Conservation (phyloP, 768 basidiomycete genomes). For the Suillus alpinus region DNA sequence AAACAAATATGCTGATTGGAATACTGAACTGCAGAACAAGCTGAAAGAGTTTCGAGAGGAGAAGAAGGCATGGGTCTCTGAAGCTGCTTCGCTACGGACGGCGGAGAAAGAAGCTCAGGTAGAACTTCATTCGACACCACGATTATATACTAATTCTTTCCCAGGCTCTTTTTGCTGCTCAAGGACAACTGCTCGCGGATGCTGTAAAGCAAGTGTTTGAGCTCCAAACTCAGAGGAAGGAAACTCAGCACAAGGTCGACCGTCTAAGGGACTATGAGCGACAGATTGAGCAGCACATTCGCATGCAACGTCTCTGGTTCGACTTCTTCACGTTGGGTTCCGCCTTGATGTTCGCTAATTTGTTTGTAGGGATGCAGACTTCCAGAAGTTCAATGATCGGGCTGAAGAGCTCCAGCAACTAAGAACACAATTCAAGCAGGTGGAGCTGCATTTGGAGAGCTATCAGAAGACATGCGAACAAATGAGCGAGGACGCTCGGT, state of each 20-base stretch:
- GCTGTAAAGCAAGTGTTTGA: conserved; percentile 68
- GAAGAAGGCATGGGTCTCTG: conserved; percentile 71
- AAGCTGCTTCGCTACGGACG: conserved; percentile 64
- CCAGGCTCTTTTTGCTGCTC: conserved; percentile 66
- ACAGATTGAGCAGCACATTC: conserved; percentile 80
- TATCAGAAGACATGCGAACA: conserved; percentile 50
- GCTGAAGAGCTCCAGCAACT: conserved; percentile 56
- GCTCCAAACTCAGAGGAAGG: conserved; percentile 72
- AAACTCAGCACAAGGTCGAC: conserved; percentile 78
- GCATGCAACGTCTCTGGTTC: conserved; percentile 77
- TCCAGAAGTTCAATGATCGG: conserved; percentile 64
- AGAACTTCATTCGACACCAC: background rate
- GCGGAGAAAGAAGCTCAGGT: conserved; percentile 73
- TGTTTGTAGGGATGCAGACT: conserved; percentile 65
- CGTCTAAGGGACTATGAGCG: conserved; percentile 80
- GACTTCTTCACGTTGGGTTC: conserved; percentile 3
- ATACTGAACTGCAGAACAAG: conserved; percentile 74
- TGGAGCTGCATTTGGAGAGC: conserved; percentile 62
- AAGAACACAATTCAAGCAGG: conserved; percentile 58
- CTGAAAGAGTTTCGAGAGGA: conserved; percentile 74
- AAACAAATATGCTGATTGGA: conserved; percentile 82
- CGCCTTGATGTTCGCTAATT: conserved; percentile 9
- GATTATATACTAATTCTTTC: conserved; percentile 2
- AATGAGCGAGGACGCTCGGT: conserved; percentile 63
- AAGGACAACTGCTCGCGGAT: conserved; percentile 66